phyloP scores from a whole-genome alignment of 805 yeast species.

The Ascoidea tarda region DNA sequence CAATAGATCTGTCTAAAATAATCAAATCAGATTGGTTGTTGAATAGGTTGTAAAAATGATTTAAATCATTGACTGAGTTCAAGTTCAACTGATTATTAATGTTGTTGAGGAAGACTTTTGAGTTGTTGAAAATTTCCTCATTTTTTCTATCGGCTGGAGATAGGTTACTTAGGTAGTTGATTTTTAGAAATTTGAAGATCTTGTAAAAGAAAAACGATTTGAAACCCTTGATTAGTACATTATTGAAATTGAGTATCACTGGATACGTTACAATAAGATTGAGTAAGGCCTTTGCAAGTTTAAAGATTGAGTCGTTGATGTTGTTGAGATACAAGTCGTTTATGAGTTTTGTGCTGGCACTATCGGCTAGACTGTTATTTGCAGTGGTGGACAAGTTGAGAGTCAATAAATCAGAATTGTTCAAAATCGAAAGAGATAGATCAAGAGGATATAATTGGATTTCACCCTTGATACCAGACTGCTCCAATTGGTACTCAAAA shows the following conservation, averaged over 20 bases:
- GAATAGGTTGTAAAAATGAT: constrained; percentile 12
- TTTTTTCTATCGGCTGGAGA: constrained; percentile 24
- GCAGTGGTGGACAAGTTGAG: constrained; percentile 23
- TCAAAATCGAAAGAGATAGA: constrained; percentile 22
- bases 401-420: constrained; percentile 28
- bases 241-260: constrained; percentile 32
- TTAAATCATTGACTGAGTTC: constrained; percentile 16
- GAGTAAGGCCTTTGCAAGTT: constrained; percentile 35
- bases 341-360: constrained; percentile 16
- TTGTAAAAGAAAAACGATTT: constrained; percentile 35
- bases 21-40: constrained; percentile 51
- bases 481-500: constrained; percentile 20
- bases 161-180: constrained; percentile 17
- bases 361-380: constrained; percentile 3
- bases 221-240: constrained; percentile 46
- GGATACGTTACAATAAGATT: constrained; percentile 26
- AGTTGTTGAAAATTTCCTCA: constrained; percentile 11
- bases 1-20: constrained; percentile 68
- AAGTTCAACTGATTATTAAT: constrained; percentile 1
- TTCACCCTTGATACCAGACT: constrained; percentile 10
- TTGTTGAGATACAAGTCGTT: constrained; percentile 28
- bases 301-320: constrained; percentile 30
- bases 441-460: constrained; percentile 23
- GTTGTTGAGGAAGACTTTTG: background rate
- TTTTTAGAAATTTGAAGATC: constrained; percentile 20